phyloP scores from a whole-genome alignment of 139 green algal genomes.

The Raphidocelis subcapitata region DNA sequence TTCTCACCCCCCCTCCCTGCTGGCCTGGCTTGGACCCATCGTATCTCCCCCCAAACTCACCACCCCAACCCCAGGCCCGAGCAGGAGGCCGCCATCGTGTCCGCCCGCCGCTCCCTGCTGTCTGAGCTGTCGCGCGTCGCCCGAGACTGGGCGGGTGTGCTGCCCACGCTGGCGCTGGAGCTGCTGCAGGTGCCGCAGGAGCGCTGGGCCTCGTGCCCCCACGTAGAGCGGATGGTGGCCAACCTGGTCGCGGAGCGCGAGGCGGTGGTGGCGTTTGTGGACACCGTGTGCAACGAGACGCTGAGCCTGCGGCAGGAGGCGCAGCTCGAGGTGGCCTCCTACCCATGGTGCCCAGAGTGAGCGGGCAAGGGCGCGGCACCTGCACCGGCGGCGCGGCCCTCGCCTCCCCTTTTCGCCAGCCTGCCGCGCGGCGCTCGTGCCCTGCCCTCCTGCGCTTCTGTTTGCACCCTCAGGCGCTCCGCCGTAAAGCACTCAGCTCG shows the following conservation, averaged over 20 bases:
- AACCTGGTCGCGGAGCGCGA: conserved; percentile 25
- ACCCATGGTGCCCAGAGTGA: conserved; percentile 28
- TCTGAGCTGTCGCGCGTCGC: conserved; percentile 18
- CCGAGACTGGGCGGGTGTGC: conserved; percentile 21
- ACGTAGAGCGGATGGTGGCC: conserved; percentile 15
- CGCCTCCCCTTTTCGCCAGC: no score
- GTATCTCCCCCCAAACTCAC: no score
- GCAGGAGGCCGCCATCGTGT: not conserved
- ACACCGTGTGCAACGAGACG: conserved; percentile 20
- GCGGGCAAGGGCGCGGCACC: no score
- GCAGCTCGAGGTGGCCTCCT: conserved; percentile 18
- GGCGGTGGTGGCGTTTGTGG: conserved; percentile 24
- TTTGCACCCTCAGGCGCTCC: no score
- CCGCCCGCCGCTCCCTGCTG: conserved; percentile 1
- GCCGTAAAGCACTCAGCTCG: no score
- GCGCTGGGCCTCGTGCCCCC: conserved; percentile 12
- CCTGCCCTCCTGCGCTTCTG: no score
- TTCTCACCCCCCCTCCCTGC: no score
- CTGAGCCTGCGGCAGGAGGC: conserved; percentile 22
- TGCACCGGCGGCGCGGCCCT: no score
- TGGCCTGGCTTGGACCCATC: no score
- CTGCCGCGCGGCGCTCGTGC: no score
- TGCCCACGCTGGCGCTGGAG: conserved; percentile 29
- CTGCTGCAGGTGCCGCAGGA: conserved; percentile 28
- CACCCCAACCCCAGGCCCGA: not conserved